Evolutionary conservation across 371 early-diverging fungal genomes (phyloP).

Genomic region (Lichtheimia corymbifera): DNA sequence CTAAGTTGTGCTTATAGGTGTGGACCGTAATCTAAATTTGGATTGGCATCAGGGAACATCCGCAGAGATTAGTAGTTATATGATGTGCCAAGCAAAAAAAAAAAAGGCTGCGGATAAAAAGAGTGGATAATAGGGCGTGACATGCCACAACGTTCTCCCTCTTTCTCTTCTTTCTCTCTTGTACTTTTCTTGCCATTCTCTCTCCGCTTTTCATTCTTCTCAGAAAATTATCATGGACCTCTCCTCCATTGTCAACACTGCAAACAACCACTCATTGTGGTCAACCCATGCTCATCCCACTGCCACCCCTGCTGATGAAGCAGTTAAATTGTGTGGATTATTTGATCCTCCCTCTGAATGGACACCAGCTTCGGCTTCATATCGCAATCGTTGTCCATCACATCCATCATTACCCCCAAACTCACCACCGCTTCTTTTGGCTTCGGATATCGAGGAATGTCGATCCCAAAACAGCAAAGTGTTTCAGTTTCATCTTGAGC

Average conservation of each 20-base stretch:
- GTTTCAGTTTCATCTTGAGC: constrained; percentile 1
- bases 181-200: too few species aligned
- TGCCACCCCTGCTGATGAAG: too few species aligned
- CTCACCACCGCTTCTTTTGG: neutral
- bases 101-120: constrained; percentile 1
- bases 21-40: neutral
- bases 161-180: neutral
- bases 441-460: neutral
- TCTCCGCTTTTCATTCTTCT: neutral
- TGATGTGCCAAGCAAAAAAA: constrained; percentile 5
- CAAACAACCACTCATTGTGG: neutral
- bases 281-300: neutral
- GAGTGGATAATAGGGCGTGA: neutral
- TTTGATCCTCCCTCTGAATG: constrained; percentile 1
- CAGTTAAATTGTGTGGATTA: neutral
- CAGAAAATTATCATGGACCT: neutral
- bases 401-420: neutral
- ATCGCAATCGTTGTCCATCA: neutral
- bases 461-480: constrained; percentile 1
- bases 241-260: neutral
- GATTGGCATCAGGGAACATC: neutral
- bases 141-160: neutral
- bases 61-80: neutral
- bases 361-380: constrained; percentile 1
- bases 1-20: too few species aligned